Evolutionary conservation across 148 eudicot genomes (phyloP).

Genomic region (Vaccinium vitisidaea): DNA sequence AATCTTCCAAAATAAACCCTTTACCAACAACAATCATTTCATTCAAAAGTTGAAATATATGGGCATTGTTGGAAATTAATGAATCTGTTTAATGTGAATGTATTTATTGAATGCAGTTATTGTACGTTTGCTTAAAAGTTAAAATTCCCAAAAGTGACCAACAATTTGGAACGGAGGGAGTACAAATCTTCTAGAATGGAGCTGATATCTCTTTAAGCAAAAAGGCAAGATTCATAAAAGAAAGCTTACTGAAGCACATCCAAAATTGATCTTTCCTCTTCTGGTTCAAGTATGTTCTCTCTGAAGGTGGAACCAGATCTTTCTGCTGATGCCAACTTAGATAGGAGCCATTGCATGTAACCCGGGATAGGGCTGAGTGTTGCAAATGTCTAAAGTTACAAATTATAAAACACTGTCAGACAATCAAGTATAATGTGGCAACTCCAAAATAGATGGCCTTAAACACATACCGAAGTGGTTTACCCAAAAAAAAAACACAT

Average conservation of each 20-base stretch:
- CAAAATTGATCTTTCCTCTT: constrained; percentile 68
- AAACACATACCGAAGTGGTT: constrained; percentile 12
- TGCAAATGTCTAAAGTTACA: constrained; percentile 62
- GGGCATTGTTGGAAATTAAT: no score
- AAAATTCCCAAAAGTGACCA: no score
- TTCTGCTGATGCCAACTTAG: constrained; percentile 72
- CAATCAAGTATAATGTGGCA: background rate
- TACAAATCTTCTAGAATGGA: background rate
- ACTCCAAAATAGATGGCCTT: background rate
- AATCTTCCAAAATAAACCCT: no score
- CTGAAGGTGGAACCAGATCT: constrained; percentile 58
- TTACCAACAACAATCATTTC: no score
- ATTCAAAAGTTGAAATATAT: no score
- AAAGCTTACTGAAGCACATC: constrained; percentile 57
- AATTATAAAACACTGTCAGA: constrained; percentile 14
- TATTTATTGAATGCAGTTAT: no score
- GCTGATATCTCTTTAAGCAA: background rate
- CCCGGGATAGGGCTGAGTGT: constrained; percentile 98
- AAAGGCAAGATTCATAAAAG: background rate
- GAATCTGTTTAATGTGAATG: no score
- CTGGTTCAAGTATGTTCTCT: constrained; percentile 63
- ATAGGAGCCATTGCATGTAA: constrained; percentile 83
- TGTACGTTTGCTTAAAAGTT: no score
- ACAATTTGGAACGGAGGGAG: background rate
- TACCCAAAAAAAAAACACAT: no score